Evolutionary conservation across 257 asterid genomes (phyloP).

Genomic region (Solanum peruvianum): DNA sequence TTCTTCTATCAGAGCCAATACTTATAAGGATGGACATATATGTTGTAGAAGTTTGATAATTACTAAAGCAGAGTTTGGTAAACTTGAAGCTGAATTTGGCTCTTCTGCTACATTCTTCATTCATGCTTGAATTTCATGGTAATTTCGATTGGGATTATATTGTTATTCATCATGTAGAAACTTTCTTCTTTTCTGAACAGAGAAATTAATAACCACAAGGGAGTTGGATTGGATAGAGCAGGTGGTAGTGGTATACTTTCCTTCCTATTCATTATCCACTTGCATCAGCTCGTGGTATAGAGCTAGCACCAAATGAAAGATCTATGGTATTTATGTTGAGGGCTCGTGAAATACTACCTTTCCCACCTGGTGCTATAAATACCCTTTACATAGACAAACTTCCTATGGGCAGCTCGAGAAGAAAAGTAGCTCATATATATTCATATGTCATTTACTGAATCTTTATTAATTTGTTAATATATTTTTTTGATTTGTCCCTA

Average conservation of each 20-base stretch:
- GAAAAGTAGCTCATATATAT: conserved; percentile 51
- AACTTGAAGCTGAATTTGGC: neutral
- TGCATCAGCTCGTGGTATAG: conserved; percentile 15
- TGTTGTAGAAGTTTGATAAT: too few relatives aligned
- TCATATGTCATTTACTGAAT: neutral
- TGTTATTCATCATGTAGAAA: conserved; percentile 14
- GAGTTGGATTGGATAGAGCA: neutral
- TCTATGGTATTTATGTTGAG: neutral
- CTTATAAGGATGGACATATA: too few relatives aligned
- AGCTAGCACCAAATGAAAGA: conserved; percentile 22
- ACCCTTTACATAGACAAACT: conserved; percentile 44
- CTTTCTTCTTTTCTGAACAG: neutral
- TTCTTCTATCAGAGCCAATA: too few relatives aligned
- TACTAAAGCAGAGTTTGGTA: too few relatives aligned
- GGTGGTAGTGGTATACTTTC: too few relatives aligned
- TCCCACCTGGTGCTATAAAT: conserved; percentile 16
- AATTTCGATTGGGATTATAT: neutral
- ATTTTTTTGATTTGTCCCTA: conserved; percentile 6
- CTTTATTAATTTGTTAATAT: neutral
- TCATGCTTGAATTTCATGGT: neutral
- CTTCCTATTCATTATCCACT: neutral
- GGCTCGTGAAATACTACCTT: conserved; percentile 1
- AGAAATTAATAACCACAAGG: too few relatives aligned
- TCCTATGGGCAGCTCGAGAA: conserved; percentile 31
- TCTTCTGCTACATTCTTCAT: too few relatives aligned